Conservation (phyloP, 768 basidiomycete genomes). For the Boletus speciosus region DNA sequence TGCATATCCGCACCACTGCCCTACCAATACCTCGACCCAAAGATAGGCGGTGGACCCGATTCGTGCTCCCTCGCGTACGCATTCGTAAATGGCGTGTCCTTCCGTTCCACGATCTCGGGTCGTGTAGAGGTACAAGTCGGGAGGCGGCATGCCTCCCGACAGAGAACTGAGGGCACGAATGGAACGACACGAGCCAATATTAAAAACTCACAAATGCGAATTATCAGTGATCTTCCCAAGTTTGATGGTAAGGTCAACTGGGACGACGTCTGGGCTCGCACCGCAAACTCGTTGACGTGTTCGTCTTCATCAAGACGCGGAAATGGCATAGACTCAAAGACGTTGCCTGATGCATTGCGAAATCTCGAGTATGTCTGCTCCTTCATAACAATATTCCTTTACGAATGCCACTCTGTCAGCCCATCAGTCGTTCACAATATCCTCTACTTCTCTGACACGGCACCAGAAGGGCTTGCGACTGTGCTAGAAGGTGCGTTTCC, state of each 20-base stretch:
- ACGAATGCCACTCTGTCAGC: conserved; percentile 8
- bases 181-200: not conserved
- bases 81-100: conserved; percentile 40
- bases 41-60: conserved; percentile 26
- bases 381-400: not conserved
- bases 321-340: not conserved
- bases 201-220: conserved; percentile 1
- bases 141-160: conserved; percentile 60
- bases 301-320: conserved; percentile 1
- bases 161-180: conserved; percentile 5
- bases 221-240: conserved; percentile 1
- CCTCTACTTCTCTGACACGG: conserved; percentile 54
- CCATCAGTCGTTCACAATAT: conserved; percentile 28
- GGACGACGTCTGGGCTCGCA: conserved; percentile 49
- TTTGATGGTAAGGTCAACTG: conserved; percentile 37
- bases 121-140: conserved; percentile 61
- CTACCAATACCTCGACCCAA: conserved; percentile 6
- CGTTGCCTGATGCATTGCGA: conserved; percentile 40
- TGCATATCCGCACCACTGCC: conserved; percentile 57
- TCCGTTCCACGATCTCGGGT: conserved; percentile 65
- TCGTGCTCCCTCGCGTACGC: conserved; percentile 62
- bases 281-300: conserved; percentile 1
- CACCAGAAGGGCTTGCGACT: conserved; percentile 53
- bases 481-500: conserved; percentile 41
- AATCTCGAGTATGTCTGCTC: conserved; percentile 24